Evolutionary conservation across 768 basidiomycete species (phyloP).

Genomic region (Sporobolomyces pararoseus): DNA sequence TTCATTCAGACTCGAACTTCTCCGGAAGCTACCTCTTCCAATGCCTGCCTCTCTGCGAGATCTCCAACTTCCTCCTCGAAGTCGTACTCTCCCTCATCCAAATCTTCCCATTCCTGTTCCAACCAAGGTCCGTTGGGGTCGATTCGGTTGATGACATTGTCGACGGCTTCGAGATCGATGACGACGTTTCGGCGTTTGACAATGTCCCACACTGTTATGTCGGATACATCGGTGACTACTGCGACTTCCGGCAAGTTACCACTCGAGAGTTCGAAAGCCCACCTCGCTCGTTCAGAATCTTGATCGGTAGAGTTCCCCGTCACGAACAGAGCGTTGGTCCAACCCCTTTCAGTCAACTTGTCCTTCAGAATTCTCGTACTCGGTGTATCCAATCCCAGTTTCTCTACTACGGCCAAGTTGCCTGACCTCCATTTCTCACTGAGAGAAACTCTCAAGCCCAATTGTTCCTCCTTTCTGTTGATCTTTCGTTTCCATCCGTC

Average conservation of each 20-base stretch:
- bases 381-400: slow-evolving; percentile 65
- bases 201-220: slow-evolving; percentile 74
- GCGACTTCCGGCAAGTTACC: slow-evolving; percentile 69
- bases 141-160: slow-evolving; percentile 55
- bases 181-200: slow-evolving; percentile 77
- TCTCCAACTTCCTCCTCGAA: slow-evolving; percentile 24
- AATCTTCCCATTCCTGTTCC: slow-evolving; percentile 51
- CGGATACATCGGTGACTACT: slow-evolving; percentile 58
- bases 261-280: slow-evolving; percentile 58
- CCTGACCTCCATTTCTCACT: slow-evolving; percentile 75
- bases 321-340: slow-evolving; percentile 71
- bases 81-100: slow-evolving; percentile 28
- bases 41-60: slow-evolving; percentile 1
- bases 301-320: slow-evolving; percentile 51
- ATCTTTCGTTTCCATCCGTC: slow-evolving; percentile 88
- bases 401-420: slow-evolving; percentile 68
- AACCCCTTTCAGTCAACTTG: slow-evolving; percentile 63
- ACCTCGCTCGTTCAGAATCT: slow-evolving; percentile 46
- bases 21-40: neutral
- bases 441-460: slow-evolving; percentile 88
- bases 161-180: slow-evolving; percentile 76
- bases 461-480: slow-evolving; percentile 83
- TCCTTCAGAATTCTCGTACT: slow-evolving; percentile 68
- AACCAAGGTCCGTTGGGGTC: slow-evolving; percentile 57
- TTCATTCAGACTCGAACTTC: neutral